Base-by-base conservation (phyloP, 2,329 filamentous ascomycete species). In the Sphaerostilbella broomeana region DNA sequence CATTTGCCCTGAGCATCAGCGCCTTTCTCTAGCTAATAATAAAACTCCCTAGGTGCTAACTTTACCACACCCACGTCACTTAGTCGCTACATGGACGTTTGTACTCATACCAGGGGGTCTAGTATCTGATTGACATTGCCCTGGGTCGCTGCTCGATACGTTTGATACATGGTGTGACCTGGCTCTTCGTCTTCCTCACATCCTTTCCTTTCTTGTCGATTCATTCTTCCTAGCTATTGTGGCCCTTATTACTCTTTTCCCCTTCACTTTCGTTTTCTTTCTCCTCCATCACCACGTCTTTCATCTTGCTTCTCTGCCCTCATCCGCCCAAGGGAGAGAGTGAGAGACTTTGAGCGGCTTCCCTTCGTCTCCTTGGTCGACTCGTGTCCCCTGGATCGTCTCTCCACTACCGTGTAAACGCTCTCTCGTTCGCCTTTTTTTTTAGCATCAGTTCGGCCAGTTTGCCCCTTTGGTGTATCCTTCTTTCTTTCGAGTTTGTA, bases 211-310 rank as follows among this genome's bases (percentile, higher is more conserved):
- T 46, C 35, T 37, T 13, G 40, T 31, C 34, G 4, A 26, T 27
- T 15, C n/a, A 17, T 32, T 11, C 27, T 26, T 38, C 24, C 29
- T 41, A 25, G 27, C 40, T 35, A 22, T 47, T 43, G 29, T 38
- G 37, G 35, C 43, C 33, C 35, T 38, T 41, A 37, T 46, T 41
- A 43, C 33, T 46, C 43, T 37, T 40, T 38, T 29, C 21, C 30
- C 38, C 28, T 40, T 35, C 21, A 38, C 43, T 33, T 37, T 29
- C n/a, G n/a, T n/a, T 8, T 6, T 27, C 27, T n/a, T 11, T 31
- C 20, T 25, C 12, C 22, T 9, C 12, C 12, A 8, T 25, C 12
- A 9, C 22, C 22, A 13, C 17, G 10, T 21, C 6, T 1, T 6
- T 34, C 9, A 17, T 22, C 17, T 24, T 15, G 40, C 36, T 35